A percentile compares a stretch with the other conserved stretches of the same genome.
Conservation (phyloP, 2,329 filamentous ascomycete genomes). For the Ascochyta lentis region DNA sequence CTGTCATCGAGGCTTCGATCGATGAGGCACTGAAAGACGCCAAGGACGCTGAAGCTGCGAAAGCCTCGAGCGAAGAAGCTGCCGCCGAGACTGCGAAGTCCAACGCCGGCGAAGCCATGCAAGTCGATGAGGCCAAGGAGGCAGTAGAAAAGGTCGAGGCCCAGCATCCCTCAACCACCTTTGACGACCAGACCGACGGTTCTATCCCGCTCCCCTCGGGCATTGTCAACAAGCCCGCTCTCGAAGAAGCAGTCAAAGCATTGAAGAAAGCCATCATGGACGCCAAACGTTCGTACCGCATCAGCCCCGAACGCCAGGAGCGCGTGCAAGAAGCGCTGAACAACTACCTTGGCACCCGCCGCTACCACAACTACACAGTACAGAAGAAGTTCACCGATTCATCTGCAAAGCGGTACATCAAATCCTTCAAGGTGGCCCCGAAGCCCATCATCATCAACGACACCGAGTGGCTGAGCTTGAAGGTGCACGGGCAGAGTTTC, state of each 20-base stretch:
- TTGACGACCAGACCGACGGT: constrained; percentile 41
- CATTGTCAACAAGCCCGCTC: constrained; percentile 39
- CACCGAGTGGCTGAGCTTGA: constrained; percentile 94
- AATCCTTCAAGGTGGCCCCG: constrained; percentile 80
- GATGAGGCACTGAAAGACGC: constrained; percentile 18
- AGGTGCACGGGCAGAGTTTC: constrained; percentile 97
- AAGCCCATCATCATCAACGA: constrained; percentile 77
- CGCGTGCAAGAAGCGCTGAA: constrained; percentile 78
- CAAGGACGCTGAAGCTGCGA: constrained; percentile 15
- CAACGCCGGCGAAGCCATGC: constrained; percentile 12
- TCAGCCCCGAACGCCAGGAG: constrained; percentile 72
- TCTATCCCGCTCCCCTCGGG: constrained; percentile 34
- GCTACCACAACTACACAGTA: constrained; percentile 98
- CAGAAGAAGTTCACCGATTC: constrained; percentile 83
- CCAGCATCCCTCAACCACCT: constrained; percentile 31
- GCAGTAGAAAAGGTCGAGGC: constrained; percentile 35
- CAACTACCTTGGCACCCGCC: constrained; percentile 81
- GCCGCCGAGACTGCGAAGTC: constrained; percentile 18
- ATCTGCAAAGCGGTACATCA: constrained; percentile 88
- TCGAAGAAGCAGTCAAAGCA: constrained; percentile 54
- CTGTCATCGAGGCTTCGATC: constrained; percentile 43
- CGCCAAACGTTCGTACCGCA: constrained; percentile 85
- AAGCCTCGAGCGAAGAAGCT: constrained; percentile 9
- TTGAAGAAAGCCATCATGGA: constrained; percentile 82
- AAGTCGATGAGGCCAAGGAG: constrained; percentile 31